Evolutionary conservation across 257 asterid species (phyloP).

Genomic region (Datura wrightii): DNA sequence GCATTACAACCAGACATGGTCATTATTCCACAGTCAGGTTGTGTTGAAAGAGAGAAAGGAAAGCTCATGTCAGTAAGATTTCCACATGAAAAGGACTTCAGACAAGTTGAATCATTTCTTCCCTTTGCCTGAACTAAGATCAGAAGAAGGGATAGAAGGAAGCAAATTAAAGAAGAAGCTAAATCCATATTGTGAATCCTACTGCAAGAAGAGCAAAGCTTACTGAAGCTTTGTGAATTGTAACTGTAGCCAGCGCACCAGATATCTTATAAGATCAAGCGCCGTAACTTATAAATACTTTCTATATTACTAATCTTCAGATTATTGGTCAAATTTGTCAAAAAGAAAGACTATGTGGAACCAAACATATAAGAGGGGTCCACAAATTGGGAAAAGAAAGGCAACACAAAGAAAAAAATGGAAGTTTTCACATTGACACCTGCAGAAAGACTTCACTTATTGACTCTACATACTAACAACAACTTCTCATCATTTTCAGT

Average conservation of each 20-base stretch:
- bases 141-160: not conserved
- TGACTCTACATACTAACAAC: slow-evolving; percentile 2
- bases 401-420: not conserved
- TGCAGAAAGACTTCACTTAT: not conserved
- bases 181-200: slow-evolving; percentile 8
- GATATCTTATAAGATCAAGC: not conserved
- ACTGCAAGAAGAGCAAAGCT: not conserved
- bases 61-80: not conserved
- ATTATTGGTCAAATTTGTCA: not conserved
- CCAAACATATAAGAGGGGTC: not conserved
- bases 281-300: too few relatives aligned
- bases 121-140: not conserved
- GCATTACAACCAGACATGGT: not conserved
- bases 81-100: not conserved
- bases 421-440: not conserved
- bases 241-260: not conserved
- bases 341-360: not conserved
- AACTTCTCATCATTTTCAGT: not conserved
- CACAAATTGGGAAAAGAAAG: not conserved
- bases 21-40: slow-evolving; percentile 6
- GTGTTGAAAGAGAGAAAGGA: slow-evolving; percentile 22
- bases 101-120: not conserved
- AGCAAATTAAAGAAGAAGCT: not conserved
- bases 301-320: not conserved
- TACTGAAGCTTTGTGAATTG: not conserved